Percentiles rank a stretch among this genome's conserved stretches.
phyloP scores from a whole-genome alignment of 2,329 filamentous ascomycete genomes.

The Aspergillus sp. region DNA sequence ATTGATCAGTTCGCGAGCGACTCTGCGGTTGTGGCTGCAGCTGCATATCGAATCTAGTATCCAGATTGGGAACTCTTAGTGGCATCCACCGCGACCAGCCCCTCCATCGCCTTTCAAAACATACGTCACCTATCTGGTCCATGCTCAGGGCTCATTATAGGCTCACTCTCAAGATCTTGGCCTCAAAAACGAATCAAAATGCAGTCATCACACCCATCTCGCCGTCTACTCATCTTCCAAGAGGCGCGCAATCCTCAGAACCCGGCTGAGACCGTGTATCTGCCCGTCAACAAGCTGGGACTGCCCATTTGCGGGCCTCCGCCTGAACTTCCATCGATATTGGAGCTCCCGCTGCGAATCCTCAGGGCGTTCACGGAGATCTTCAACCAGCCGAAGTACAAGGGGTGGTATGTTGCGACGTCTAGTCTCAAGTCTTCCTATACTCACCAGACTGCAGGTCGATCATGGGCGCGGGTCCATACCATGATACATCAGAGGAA shows the following conservation, averaged over 20 bases:
- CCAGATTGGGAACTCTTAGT: background rate
- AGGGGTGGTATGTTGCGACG: constrained; percentile 32
- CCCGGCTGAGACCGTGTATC: constrained; percentile 26
- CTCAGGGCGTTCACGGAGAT: constrained; percentile 39
- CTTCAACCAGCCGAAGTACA: constrained; percentile 39
- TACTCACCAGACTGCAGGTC: constrained; percentile 24
- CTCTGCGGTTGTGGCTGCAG: no score
- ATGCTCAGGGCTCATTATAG: no score
- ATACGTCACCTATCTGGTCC: no score
- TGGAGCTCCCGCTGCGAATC: constrained; percentile 34
- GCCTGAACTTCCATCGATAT: constrained; percentile 32
- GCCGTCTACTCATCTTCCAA: constrained; percentile 38
- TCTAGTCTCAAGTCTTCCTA: background rate
- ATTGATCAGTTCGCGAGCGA: no score
- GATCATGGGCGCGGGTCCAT: constrained; percentile 32
- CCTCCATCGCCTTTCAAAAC: no score
- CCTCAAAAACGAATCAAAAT: constrained; percentile 6
- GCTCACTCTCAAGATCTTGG: background rate
- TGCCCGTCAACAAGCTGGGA: constrained; percentile 37
- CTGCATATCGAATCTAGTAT: no score
- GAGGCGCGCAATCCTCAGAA: constrained; percentile 34
- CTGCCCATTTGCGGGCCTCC: constrained; percentile 35
- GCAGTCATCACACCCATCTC: constrained; percentile 13
- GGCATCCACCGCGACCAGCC: background rate
- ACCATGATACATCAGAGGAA: constrained; percentile 36